Evolutionary conservation across 768 basidiomycete species (phyloP).

Genomic region (Suillus clintonianus): DNA sequence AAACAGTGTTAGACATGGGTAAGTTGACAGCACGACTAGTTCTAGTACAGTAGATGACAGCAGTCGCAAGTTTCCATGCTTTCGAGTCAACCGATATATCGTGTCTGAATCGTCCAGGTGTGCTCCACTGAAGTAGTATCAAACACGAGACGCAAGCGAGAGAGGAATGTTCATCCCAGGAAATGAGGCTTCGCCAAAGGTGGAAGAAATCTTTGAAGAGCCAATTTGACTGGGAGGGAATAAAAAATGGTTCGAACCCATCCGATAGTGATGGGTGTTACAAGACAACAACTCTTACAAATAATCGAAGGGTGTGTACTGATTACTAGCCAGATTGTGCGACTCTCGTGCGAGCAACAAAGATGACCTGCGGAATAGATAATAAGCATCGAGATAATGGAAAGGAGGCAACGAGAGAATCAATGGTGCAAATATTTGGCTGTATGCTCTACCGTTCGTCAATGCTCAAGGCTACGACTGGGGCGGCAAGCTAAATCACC

Average conservation of each 20-base stretch:
- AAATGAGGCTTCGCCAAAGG: conserved; percentile 32
- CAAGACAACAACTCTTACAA: neutral
- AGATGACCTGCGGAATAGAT: neutral
- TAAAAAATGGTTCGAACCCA: neutral
- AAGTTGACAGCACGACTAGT: too few species aligned
- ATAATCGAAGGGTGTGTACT: neutral
- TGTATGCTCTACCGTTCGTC: conserved; percentile 67
- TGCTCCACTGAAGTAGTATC: neutral
- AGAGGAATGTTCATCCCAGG: conserved; percentile 26
- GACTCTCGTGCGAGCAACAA: too few species aligned
- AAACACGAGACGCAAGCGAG: conserved; percentile 5
- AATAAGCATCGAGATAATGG: neutral
- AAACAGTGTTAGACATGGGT: too few species aligned
- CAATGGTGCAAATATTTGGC: conserved; percentile 72
- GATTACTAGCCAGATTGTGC: neutral
- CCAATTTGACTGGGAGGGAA: conserved; percentile 32
- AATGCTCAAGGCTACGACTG: conserved; percentile 65
- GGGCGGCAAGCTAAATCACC: conserved; percentile 76
- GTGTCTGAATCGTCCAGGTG: neutral
- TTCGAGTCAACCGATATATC: too few species aligned
- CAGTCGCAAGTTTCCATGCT: too few species aligned
- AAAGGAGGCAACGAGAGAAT: conserved; percentile 24
- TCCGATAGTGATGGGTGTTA: neutral
- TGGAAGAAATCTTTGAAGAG: conserved; percentile 14
- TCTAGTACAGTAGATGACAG: too few species aligned